Percentiles rank a stretch among this genome's conserved stretches.
These are phyloP conservation scores for Verticillium isaacii DNA, from an alignment of 2,329 filamentous ascomycete species.

Conservation along the genomic window DNA sequence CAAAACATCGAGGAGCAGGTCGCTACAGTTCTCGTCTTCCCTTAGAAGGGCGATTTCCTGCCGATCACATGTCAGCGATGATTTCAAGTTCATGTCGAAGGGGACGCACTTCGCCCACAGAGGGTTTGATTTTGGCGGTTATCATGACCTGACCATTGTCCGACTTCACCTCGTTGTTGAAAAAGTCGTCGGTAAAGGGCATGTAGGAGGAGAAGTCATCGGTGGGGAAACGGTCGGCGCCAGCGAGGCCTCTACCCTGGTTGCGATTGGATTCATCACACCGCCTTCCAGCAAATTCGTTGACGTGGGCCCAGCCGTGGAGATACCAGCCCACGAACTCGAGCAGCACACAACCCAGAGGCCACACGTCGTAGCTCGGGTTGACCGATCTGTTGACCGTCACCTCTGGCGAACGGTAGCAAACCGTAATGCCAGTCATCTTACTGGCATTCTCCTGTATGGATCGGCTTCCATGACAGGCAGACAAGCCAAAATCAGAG, in stretches of 20 bases:
- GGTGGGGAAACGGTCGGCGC: not conserved
- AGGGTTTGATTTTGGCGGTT: not conserved
- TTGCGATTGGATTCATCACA: not conserved
- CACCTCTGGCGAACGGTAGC: not conserved
- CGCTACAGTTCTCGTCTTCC: not conserved
- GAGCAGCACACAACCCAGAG: not conserved
- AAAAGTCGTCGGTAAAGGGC: not conserved
- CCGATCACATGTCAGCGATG: not conserved
- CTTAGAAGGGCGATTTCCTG: not conserved
- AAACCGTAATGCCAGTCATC: not conserved
- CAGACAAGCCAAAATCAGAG: slow-evolving; percentile 1
- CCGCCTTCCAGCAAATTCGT: not conserved
- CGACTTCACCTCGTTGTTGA: not conserved
- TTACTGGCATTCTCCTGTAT: not conserved
- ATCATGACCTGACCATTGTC: not conserved
- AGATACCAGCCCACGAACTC: slow-evolving; percentile 5
- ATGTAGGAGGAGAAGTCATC: not conserved
- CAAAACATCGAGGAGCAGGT: not conserved
- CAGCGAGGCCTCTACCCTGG: not conserved
- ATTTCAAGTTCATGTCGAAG: not conserved
- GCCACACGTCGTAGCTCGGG: slow-evolving; percentile 2
- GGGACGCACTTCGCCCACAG: not conserved
- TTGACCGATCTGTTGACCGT: not conserved
- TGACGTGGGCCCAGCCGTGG: not conserved
- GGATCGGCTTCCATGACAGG: not conserved